A percentile compares a stretch with the other conserved stretches of the same genome.
These are phyloP conservation scores for Apiotrichum porosum DNA, from an alignment of 1,284 basidiomycete genomes.

Conservation along the genomic window DNA sequence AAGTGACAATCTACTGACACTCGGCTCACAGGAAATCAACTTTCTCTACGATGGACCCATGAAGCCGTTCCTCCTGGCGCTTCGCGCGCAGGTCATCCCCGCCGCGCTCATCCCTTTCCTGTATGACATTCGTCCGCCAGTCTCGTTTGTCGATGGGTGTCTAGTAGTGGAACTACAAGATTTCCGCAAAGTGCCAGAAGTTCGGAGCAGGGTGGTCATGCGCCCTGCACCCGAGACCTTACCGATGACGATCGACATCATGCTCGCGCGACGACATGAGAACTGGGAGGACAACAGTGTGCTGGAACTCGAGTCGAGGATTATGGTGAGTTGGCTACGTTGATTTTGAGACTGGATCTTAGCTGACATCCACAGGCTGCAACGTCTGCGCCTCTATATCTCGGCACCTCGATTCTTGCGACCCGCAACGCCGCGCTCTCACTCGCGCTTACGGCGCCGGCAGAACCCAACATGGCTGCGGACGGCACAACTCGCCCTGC, in stretches of 20 bases:
- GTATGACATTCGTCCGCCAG: conserved; percentile 42
- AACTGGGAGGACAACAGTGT: conserved; percentile 44
- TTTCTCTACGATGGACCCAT: conserved; percentile 49
- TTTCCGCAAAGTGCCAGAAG: conserved; percentile 35
- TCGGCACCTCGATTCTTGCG: conserved; percentile 47
- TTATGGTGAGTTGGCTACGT: conserved; percentile 38
- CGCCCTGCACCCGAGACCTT: conserved; percentile 46
- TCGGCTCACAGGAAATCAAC: conserved; percentile 27
- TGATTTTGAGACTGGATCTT: conserved; percentile 11
- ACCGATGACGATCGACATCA: conserved; percentile 43
- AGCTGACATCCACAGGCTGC: too few relatives aligned
- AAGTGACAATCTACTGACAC: background rate
- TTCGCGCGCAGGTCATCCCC: conserved; percentile 48
- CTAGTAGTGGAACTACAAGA: conserved; percentile 49
- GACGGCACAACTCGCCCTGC: conserved; percentile 32
- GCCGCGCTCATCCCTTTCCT: conserved; percentile 44
- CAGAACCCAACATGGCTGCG: conserved; percentile 32
- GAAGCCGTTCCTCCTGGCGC: conserved; percentile 48
- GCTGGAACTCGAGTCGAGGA: conserved; percentile 46
- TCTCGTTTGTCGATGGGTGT: conserved; percentile 49
- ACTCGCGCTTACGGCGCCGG: conserved; percentile 40
- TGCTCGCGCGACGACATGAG: conserved; percentile 42
- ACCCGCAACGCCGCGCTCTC: conserved; percentile 47
- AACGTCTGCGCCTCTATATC: conserved; percentile 47
- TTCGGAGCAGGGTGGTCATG: conserved; percentile 44